Evolutionary conservation across 768 basidiomycete species (phyloP).

Genomic region (Hortiboletus flavorubellus): DNA sequence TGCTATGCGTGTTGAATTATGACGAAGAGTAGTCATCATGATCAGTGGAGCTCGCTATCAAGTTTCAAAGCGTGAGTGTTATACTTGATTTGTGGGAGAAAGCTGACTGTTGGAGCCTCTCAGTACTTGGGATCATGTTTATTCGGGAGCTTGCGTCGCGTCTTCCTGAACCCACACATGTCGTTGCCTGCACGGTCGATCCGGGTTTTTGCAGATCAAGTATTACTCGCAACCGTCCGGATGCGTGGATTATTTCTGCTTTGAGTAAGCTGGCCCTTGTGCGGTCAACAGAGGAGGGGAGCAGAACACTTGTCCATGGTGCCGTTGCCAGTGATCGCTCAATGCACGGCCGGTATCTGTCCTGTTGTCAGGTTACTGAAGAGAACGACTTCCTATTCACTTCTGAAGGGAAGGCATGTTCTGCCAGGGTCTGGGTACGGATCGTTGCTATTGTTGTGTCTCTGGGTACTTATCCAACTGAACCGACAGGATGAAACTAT

Average conservation of each 20-base stretch:
- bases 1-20: not conserved
- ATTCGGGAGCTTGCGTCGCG: slow-evolving; percentile 31
- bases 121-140: slow-evolving; percentile 35
- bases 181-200: slow-evolving; percentile 27
- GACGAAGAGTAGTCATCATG: not conserved
- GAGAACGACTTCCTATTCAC: slow-evolving; percentile 30
- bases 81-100: not conserved
- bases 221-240: slow-evolving; percentile 17
- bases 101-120: not conserved
- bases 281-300: slow-evolving; percentile 33
- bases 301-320: slow-evolving; percentile 34
- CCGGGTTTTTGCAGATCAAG: slow-evolving; percentile 36
- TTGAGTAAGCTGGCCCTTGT: slow-evolving; percentile 17
- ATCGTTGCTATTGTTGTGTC: not conserved
- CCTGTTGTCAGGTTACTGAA: slow-evolving; percentile 22
- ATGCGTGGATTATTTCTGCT: not conserved
- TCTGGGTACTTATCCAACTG: not conserved
- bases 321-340: slow-evolving; percentile 26
- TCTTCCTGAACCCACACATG: slow-evolving; percentile 18
- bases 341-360: slow-evolving; percentile 32
- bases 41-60: slow-evolving; percentile 19
- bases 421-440: slow-evolving; percentile 35
- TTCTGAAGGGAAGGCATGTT: slow-evolving; percentile 16
- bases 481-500: slow-evolving; percentile 22
- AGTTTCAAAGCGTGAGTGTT: slow-evolving; percentile 25